Base-by-base conservation (phyloP, 805 yeast genomes). In the Candida methanosorbosa region DNA sequence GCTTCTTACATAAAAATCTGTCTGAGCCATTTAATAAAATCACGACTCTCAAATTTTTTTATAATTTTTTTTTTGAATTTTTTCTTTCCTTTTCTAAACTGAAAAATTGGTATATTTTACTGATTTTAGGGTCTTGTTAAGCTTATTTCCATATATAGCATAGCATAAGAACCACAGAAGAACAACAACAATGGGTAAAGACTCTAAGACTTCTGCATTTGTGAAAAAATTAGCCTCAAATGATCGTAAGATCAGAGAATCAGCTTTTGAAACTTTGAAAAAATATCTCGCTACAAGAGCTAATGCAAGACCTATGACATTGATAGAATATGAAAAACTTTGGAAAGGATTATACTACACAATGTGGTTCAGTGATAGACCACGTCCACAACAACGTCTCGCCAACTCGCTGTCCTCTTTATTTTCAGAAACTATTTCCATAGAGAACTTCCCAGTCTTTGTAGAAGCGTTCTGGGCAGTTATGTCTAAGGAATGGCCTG, bases 281-380 rank as follows among this genome's bases (percentile, higher is more conserved):
- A 70, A 70, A 43, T 81, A 72, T 50, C 59, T 86, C 31, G 53
- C 69, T 2, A 59, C 70, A 15, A 54, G 66, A 37, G 52, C 68
- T 2, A 60, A 68, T 19, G 54, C 66, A 21, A 58, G 50, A 20
- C 62, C 70, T 26, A 56, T 77, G 27, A 49, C 66, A 5, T 60
- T 53, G 31, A 50, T 71, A 27, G 92, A 86, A 35, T 65, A 76
- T 42, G 82, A 82, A 45, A 88, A 90, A 54, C 63, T 92, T 39
- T 92, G 98, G 97, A 87, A 84, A 59, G 98, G 97, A n/a, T 67
- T 92, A 27, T 92, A 81, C 59, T 92, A 69, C 53, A 75, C 95
- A 9, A 85, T 92, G 95, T 92, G 98, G 97, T 86, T 81, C 62
- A 74, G 94, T 53, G 98, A 92, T 57, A 75, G 88, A 52, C 95